Evolutionary conservation across 371 early-diverging fungal genomes (phyloP).

Genomic region (Umbelopsis sp.): DNA sequence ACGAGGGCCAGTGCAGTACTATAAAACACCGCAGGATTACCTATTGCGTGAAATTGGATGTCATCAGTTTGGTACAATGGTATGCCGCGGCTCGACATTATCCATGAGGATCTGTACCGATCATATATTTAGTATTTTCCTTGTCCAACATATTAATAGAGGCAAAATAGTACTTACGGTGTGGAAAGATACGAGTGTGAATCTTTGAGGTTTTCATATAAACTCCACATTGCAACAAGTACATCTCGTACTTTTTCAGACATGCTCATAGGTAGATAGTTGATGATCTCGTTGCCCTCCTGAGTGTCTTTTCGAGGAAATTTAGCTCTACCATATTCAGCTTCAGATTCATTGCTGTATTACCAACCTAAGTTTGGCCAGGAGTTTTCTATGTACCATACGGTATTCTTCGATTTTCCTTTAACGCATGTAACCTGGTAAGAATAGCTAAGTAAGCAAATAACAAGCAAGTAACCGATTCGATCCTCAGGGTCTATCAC

Average conservation of each 20-base stretch:
- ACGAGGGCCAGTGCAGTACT: constrained; percentile 63
- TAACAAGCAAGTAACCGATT: background rate
- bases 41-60: constrained; percentile 88
- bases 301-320: constrained; percentile 31
- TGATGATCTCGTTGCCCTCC: constrained; percentile 35
- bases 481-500: constrained; percentile 21
- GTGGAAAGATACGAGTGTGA: constrained; percentile 88
- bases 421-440: background rate
- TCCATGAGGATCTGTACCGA: constrained; percentile 65
- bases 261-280: constrained; percentile 62
- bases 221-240: constrained; percentile 80
- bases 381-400: constrained; percentile 3
- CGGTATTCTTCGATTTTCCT: background rate
- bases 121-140: background rate
- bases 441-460: background rate
- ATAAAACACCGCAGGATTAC: constrained; percentile 96
- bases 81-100: constrained; percentile 83
- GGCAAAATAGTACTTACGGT: constrained; percentile 35
- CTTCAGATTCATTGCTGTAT: background rate
- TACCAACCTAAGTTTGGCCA: background rate
- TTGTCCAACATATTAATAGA: background rate
- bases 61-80: constrained; percentile 81
- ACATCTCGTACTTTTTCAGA: constrained; percentile 81
- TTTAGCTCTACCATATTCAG: background rate
- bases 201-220: constrained; percentile 74